Evolutionary conservation across 495 filamentous ascomycete genomes (phyloP).

Genomic region (Pseudevernia furfuracea): DNA sequence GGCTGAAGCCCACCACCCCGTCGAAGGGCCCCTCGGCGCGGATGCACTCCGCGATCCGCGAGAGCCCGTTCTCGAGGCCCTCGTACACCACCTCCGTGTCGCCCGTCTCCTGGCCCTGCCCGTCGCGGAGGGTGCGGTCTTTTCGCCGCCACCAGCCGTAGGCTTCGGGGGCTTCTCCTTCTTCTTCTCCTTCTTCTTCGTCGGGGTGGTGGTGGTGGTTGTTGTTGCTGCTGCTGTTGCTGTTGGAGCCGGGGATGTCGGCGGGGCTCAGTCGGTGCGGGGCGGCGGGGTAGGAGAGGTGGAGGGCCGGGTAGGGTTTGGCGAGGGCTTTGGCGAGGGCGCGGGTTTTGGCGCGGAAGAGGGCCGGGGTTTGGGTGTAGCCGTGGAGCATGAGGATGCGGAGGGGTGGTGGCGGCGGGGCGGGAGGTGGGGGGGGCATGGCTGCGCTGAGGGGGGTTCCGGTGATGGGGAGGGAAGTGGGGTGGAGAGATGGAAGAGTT

Average conservation of each 20-base stretch:
- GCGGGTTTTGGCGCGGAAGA: slow-evolving; percentile 85
- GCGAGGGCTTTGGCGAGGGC: slow-evolving; percentile 73
- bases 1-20: slow-evolving; percentile 68
- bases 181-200: slow-evolving; percentile 37
- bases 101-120: slow-evolving; percentile 1
- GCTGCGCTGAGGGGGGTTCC: slow-evolving; percentile 1
- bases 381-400: slow-evolving; percentile 54
- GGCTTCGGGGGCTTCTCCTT: slow-evolving; percentile 43
- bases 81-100: slow-evolving; percentile 48
- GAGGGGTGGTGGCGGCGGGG: slow-evolving; percentile 8
- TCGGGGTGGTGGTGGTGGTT: slow-evolving; percentile 28
- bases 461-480: background rate
- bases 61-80: slow-evolving; percentile 58
- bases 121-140: slow-evolving; percentile 23
- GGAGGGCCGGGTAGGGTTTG: slow-evolving; percentile 47
- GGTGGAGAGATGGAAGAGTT: too few species aligned
- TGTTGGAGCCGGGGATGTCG: slow-evolving; percentile 21
- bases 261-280: slow-evolving; percentile 47
- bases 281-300: slow-evolving; percentile 46
- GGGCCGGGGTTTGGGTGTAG: slow-evolving; percentile 82
- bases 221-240: too few species aligned
- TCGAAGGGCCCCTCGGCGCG: slow-evolving; percentile 55
- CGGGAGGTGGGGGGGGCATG: background rate
- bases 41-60: slow-evolving; percentile 50
- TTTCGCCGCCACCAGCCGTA: slow-evolving; percentile 86